Base-by-base conservation (phyloP, 2,329 filamentous ascomycete species). In the Ophiostoma pallidulum region DNA sequence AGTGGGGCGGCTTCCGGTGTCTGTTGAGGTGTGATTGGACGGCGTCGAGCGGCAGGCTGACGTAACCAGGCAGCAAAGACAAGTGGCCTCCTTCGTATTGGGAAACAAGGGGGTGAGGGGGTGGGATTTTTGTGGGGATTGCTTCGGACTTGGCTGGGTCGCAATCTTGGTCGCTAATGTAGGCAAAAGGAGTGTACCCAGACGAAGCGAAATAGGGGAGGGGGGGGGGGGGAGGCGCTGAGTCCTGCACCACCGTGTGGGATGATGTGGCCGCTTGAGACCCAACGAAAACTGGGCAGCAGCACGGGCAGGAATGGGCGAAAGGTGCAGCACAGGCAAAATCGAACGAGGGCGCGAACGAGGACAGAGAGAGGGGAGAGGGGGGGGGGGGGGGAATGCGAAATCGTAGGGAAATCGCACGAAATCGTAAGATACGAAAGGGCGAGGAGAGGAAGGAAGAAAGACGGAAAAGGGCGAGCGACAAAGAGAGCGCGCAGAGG, bases 231-330 rank as follows among this genome's bases (percentile, higher is more conserved):
- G 24, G 19, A 44, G 44, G 31, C 45, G 45, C 45, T 42, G 45
- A 48, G 45, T 48, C 37, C 28, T 41, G 44, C 20, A n/a, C n/a
- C n/a, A n/a, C n/a, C n/a, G n/a, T n/a, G 44, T 28, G 33, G 49
- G 57, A 52, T 61, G 59, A 61, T 59, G 58, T 60, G 61, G 58
- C 58, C 55, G 52, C 49, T 55, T 55, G 49, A 49, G 52, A 56
- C 49, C 54, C 56, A 56, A 56, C 55, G 50, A 46, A 55, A 53
- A 54, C 49, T 46, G 53, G 50, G 52, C 43, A 41, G 16, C 19
- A 47, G 40, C 43, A 31, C 39, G 36, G 24, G 33, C 33, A 22
- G 33, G 22, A 40, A 35, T 32, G 40, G n/a, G 36, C 35, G 36
- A 35, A 50, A 44, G 39, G 48, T 31, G 48, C 39, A 39, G 47